Conservation (phyloP, 208 protist genomes). For the Acanthamoeba lenticulata region DNA sequence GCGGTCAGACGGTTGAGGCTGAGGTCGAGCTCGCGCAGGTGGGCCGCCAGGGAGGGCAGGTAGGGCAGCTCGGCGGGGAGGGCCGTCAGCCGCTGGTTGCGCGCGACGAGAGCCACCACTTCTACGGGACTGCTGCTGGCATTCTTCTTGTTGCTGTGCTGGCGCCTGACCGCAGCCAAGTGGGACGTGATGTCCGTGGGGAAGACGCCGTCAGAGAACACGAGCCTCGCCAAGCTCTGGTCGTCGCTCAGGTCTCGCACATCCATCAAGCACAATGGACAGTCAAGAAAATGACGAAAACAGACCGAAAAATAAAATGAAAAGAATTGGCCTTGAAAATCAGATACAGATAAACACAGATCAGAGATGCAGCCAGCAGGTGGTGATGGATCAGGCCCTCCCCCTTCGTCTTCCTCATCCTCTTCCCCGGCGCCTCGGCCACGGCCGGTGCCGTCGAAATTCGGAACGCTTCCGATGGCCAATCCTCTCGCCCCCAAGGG, state of each 20-base stretch:
- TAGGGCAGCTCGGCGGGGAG: not conserved
- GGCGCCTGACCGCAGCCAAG: not conserved
- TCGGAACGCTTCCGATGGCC: not conserved
- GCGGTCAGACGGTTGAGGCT: not conserved
- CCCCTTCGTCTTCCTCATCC: too few species aligned
- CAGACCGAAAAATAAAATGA: too few species aligned
- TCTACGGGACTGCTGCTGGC: not conserved
- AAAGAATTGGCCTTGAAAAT: too few species aligned
- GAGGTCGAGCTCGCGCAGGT: conserved; percentile 39
- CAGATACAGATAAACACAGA: too few species aligned
- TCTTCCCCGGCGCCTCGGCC: too few species aligned
- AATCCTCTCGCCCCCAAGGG: not conserved
- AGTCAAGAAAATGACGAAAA: too few species aligned
- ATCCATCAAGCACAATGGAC: not conserved
- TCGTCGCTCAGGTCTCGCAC: not conserved
- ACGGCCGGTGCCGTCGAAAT: not conserved
- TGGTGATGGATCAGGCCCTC: too few species aligned
- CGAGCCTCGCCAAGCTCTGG: not conserved
- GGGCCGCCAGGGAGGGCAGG: not conserved
- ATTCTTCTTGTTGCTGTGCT: not conserved
- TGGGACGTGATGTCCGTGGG: not conserved
- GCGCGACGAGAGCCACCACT: not conserved
- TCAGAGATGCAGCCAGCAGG: too few species aligned
- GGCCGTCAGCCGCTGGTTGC: not conserved
- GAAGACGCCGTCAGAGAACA: not conserved